Evolutionary conservation across 176 grass and related monocot genomes (phyloP).

Genomic region (Rhipidocladum racemiflorum): DNA sequence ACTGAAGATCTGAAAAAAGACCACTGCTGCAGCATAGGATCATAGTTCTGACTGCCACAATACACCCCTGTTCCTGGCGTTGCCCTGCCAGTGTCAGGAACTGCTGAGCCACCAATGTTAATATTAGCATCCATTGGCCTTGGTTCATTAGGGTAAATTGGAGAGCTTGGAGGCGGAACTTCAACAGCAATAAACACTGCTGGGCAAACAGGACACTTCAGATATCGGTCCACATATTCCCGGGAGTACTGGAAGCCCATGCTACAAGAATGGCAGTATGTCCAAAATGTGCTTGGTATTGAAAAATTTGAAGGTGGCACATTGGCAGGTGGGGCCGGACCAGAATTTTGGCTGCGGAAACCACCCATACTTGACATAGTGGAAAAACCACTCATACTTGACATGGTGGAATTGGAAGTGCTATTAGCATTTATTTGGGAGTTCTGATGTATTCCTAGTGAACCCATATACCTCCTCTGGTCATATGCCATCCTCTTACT

Average conservation of each 20-base stretch:
- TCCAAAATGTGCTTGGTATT: conserved; percentile 60
- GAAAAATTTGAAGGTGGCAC: neutral
- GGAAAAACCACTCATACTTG: neutral
- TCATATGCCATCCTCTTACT: conserved; percentile 47
- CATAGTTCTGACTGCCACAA: conserved; percentile 12
- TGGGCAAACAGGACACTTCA: conserved; percentile 34
- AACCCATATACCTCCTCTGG: conserved; percentile 33
- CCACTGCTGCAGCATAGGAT: conserved; percentile 27
- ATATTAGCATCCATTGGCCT: neutral
- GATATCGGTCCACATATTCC: conserved; percentile 27
- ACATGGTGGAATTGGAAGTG: neutral
- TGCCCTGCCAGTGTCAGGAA: conserved; percentile 12
- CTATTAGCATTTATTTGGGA: conserved; percentile 16
- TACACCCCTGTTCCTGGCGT: conserved; percentile 19
- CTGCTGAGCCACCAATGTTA: conserved; percentile 3
- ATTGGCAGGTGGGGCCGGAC: neutral
- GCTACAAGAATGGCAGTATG: conserved; percentile 38
- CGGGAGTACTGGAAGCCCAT: conserved; percentile 44
- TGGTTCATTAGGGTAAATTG: neutral
- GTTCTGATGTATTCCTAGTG: conserved; percentile 3
- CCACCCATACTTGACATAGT: conserved; percentile 11
- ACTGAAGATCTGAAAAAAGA: conserved; percentile 35
- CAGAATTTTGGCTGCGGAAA: neutral
- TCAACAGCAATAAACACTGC: conserved; percentile 41
- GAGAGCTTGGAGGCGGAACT: conserved; percentile 21